Evolutionary conservation across 1,139 yeast genomes (phyloP).

Genomic region (Candida freyschussii): DNA sequence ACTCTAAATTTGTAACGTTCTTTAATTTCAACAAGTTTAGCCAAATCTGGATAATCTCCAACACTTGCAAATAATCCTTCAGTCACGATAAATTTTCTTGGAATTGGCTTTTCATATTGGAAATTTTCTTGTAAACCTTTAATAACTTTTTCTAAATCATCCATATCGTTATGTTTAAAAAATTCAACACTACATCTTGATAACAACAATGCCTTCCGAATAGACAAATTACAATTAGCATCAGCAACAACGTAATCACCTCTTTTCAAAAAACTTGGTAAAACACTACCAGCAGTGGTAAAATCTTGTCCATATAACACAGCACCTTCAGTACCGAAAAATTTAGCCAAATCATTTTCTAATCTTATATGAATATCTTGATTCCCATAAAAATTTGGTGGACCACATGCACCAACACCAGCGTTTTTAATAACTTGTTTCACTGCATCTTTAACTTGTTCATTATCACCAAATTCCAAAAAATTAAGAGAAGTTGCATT

Average conservation of each 20-base stretch:
- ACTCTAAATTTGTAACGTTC: slow-evolving; percentile 78
- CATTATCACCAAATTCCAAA: slow-evolving; percentile 49
- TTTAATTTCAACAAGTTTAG: slow-evolving; percentile 67
- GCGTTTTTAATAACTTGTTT: slow-evolving; percentile 54
- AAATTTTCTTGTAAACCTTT: slow-evolving; percentile 55
- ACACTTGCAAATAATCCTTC: slow-evolving; percentile 81
- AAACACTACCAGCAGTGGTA: slow-evolving; percentile 89
- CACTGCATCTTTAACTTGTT: slow-evolving; percentile 50
- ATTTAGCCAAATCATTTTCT: slow-evolving; percentile 70
- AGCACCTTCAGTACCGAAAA: slow-evolving; percentile 70
- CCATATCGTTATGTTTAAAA: slow-evolving; percentile 86
- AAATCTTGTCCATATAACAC: slow-evolving; percentile 93
- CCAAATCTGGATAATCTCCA: slow-evolving; percentile 78
- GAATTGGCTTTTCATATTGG: slow-evolving; percentile 65
- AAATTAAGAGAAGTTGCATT: slow-evolving; percentile 66
- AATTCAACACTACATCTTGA: slow-evolving; percentile 81
- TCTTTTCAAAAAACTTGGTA: slow-evolving; percentile 91
- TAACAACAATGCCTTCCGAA: slow-evolving; percentile 84
- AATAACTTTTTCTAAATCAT: slow-evolving; percentile 69
- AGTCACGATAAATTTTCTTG: slow-evolving; percentile 84
- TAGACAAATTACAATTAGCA: slow-evolving; percentile 65
- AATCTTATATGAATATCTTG: slow-evolving; percentile 86
- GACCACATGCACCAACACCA: slow-evolving; percentile 99
- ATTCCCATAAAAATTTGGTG: slow-evolving; percentile 95
- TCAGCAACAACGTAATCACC: slow-evolving; percentile 93